Base-by-base conservation (phyloP, 148 eudicot genomes). In the Camellia sinensis region DNA sequence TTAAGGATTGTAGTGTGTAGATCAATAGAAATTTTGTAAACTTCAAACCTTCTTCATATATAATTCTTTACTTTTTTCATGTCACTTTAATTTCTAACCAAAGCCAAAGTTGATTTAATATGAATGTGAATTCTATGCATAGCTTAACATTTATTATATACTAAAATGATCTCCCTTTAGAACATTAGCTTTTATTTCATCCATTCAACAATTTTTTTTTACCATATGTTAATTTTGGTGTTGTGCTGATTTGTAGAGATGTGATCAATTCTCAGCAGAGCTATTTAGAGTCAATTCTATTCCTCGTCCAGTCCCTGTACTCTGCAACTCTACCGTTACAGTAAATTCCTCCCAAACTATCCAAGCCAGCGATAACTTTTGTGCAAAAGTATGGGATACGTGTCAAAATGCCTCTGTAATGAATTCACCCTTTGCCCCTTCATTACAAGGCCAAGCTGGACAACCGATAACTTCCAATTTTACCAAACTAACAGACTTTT, bases 331-430 rank as follows among this genome's bases (percentile, higher is more conserved):
- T 21, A 87, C 91, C 3, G 71, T 73, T 68, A 76, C 87, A 59
- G 56, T 84, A 65, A 83, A 77, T 72, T 85, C 92, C 63, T 85
- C 89, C 29, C 89, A 86, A 79, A 77, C 89, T 62, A 79, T 41
- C 78, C 86, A 85, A 86, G 86, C 87, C 60, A 67, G 22, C 77
- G 83, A 22, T 76, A 72, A 84, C 81, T 94, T 85, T 83, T 94
- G 98, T 86, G 81, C 93, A 9, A 71, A 91, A 89, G 89, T 91
- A 83, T 92, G 97, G 98, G 83, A 84, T 73, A 84, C 88, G 56
- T 94, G 98, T 80, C 88, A 85, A 75, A 92, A 92, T 82, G 87
- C 88, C 22, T 87, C 93, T n/a, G 65, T 92, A 7, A 22, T 46
- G 65, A 87, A 91, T 76, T 92, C 98, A 43, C 97, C 95, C 17